Evolutionary conservation across 108 stramenopile genomes (phyloP).

Genomic region (Conticribra weissflogii): DNA sequence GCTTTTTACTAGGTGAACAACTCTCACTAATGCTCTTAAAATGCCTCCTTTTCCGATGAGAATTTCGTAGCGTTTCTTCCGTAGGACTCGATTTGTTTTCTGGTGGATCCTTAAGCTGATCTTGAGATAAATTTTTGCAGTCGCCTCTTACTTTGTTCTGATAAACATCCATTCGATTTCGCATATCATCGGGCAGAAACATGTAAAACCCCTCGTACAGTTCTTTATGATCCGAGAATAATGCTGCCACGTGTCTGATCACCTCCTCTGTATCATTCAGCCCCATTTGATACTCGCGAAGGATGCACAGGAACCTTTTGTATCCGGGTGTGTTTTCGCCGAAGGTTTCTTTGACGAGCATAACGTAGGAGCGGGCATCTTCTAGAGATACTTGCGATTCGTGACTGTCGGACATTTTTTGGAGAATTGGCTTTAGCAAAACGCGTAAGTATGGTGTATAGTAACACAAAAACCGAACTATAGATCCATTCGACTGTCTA

Average conservation of each 20-base stretch:
- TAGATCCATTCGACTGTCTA: no score
- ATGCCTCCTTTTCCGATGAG: no score
- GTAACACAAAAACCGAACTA: no score
- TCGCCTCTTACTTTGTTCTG: neutral
- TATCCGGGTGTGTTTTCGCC: slow-evolving; percentile 13
- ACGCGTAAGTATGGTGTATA: no score
- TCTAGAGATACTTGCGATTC: slow-evolving; percentile 3
- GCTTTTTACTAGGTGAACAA: no score
- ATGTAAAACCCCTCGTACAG: neutral
- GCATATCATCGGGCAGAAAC: neutral
- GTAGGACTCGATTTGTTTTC: no score
- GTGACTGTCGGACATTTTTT: no score
- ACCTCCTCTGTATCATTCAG: neutral
- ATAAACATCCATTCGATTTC: neutral
- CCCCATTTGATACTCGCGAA: neutral
- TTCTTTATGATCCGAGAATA: neutral
- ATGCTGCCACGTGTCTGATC: neutral
- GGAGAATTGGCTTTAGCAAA: no score
- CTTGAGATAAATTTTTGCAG: no score
- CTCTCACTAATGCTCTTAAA: no score
- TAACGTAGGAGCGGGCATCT: slow-evolving; percentile 15
- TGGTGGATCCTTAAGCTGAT: no score
- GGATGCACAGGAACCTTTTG: slow-evolving; percentile 10
- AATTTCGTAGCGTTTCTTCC: no score
- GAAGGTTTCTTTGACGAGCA: slow-evolving; percentile 11